phyloP scores from a whole-genome alignment of 257 asterid species.

The Galeopsis tetrahit region DNA sequence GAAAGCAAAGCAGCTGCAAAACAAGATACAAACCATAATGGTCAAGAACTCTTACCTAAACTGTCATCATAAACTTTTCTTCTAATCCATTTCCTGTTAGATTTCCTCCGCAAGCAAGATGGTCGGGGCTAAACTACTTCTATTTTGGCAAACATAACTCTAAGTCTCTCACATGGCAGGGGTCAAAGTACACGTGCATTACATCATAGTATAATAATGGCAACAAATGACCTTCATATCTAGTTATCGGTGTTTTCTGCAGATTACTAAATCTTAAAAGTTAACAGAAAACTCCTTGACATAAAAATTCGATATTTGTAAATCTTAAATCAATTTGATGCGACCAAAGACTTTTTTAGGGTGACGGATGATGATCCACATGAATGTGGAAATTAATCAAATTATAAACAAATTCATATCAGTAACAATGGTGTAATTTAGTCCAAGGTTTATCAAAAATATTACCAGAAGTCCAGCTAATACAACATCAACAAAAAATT shows the following conservation, averaged over 20 bases:
- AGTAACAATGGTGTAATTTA: slow-evolving; percentile 61
- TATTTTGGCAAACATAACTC: neutral
- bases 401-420: slow-evolving; percentile 60
- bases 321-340: no score
- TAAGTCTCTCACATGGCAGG: neutral
- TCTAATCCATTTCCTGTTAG: neutral
- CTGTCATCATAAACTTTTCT: neutral
- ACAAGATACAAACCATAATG: neutral
- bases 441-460: slow-evolving; percentile 79
- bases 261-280: neutral
- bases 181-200: neutral
- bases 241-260: neutral
- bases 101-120: neutral
- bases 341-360: no score
- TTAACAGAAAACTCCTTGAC: neutral
- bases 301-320: no score
- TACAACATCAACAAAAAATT: slow-evolving; percentile 79
- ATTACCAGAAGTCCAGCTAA: slow-evolving; percentile 81
- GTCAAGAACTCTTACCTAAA: neutral
- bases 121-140: neutral
- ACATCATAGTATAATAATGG: neutral
- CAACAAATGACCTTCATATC: neutral
- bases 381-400: slow-evolving; percentile 57
- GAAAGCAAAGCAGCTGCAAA: neutral
- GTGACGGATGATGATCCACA: slow-evolving; percentile 48